These are phyloP conservation scores for Brassica carinata DNA, from an alignment of 345 rosid species.

Conservation along the genomic window DNA sequence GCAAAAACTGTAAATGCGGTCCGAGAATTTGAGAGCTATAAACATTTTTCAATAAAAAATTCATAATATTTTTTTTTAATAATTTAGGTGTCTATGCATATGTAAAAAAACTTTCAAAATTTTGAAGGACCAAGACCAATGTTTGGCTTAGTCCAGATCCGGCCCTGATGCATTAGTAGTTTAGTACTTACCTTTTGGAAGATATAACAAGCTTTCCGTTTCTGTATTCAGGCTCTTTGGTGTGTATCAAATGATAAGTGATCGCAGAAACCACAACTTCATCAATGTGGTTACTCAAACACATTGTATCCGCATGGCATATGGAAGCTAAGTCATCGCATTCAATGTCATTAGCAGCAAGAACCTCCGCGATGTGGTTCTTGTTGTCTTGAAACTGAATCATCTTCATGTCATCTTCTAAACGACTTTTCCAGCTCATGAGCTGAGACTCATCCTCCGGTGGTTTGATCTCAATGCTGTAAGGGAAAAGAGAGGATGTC, in stretches of 20 bases:
- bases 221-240: slow-evolving; percentile 81
- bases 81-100: no score
- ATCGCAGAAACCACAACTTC: slow-evolving; percentile 90
- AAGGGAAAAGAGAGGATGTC: slow-evolving; percentile 65
- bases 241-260: slow-evolving; percentile 75
- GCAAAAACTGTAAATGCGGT: no score
- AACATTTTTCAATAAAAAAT: no score
- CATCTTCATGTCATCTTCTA: slow-evolving; percentile 88
- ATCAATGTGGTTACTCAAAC: slow-evolving; percentile 72
- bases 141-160: no score
- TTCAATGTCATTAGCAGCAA: slow-evolving; percentile 86
- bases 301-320: slow-evolving; percentile 75
- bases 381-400: slow-evolving; percentile 86
- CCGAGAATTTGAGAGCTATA: no score
- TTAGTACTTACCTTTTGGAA: slow-evolving; percentile 58
- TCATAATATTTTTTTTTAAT: no score
- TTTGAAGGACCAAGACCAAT: no score
- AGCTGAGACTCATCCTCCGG: slow-evolving; percentile 82
- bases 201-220: slow-evolving; percentile 97
- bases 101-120: no score
- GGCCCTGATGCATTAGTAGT: no score
- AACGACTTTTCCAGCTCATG: slow-evolving; percentile 71
- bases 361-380: slow-evolving; percentile 91
- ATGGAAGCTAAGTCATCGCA: slow-evolving; percentile 86
- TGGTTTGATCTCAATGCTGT: slow-evolving; percentile 70